Base-by-base conservation (phyloP, 805 yeast species). In the Yarrowia porcina region DNA sequence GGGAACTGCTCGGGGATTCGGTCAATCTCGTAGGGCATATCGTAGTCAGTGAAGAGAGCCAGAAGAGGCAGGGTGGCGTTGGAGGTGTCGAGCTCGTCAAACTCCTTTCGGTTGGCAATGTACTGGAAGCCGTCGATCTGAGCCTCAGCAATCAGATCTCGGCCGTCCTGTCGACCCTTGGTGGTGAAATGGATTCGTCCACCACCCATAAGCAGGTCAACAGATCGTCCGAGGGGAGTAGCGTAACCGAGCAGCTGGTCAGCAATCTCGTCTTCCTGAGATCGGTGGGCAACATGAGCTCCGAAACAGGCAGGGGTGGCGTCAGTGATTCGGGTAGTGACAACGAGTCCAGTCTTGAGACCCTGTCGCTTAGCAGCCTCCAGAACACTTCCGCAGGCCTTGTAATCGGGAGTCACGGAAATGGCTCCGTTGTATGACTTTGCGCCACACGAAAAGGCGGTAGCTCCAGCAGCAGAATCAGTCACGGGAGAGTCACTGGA, bases 401-500 rank as follows among this genome's bases (percentile, higher is more conserved):
- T 67, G 52, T 80, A 77, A 32, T 79, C 75, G 0, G 90, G 83
- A 65, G 82, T 81, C 15, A 92, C 96, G n/a, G 90, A 96, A 72
- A 92, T 88, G 12, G 96, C 97, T 15, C 96, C 94, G 72, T 92
- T 92, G 75, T 89, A 90, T 5, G 91, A 77, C 76, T 92, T 92
- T 69, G 84, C 70, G 6, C 85, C 93, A 74, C 97, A 90, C 0
- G 96, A 80, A 70, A 91, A 92, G 0, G 96, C 97, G 13, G 97
- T 90, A 15, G 97, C 98, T 15, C 97, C 97, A 1, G 98, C 98
- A 11, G 98, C 98, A 28, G 96, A 89, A 73, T 92, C 98, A 0
- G 98, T 92, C 65, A 92, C 83, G 69, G 89, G 77, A 1, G 96
- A 88, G 66, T 80, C 78, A 25, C 84, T 83, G 17, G 96, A 88